Evolutionary conservation across 2,329 filamentous ascomycete species (phyloP).

Genomic region (Hymenoscyphus fructigenus): DNA sequence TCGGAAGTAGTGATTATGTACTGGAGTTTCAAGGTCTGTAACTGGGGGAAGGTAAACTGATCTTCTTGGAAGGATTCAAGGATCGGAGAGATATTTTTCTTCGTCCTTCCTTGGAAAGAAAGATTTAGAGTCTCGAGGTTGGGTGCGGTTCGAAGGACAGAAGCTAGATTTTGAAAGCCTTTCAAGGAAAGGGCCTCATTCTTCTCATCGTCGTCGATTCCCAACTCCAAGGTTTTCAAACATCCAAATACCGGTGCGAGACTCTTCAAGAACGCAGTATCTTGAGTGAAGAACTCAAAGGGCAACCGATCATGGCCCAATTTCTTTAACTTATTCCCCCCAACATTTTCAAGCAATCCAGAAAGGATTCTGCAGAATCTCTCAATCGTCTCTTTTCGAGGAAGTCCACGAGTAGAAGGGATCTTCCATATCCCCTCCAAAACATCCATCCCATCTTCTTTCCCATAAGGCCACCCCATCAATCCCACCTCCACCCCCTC

Average conservation of each 20-base stretch:
- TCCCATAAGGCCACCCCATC: constrained; percentile 25
- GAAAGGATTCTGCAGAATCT: constrained; percentile 27
- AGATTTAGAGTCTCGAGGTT: constrained; percentile 22
- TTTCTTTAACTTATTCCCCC: constrained; percentile 14
- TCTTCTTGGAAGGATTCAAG: constrained; percentile 19
- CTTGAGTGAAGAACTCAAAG: constrained; percentile 34
- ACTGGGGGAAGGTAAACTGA: constrained; percentile 39
- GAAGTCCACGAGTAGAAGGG: constrained; percentile 28
- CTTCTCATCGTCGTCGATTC: constrained; percentile 25
- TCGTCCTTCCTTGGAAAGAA: constrained; percentile 22
- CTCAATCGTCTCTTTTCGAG: constrained; percentile 24
- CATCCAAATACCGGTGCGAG: constrained; percentile 20
- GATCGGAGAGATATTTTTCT: constrained; percentile 23
- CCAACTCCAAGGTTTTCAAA: constrained; percentile 23
- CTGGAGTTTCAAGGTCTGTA: constrained; percentile 45
- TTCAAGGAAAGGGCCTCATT: constrained; percentile 18
- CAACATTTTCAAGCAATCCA: constrained; percentile 15
- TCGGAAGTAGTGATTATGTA: constrained; percentile 46
- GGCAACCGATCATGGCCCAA: constrained; percentile 33
- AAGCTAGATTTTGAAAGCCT: constrained; percentile 23
- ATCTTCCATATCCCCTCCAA: constrained; percentile 30
- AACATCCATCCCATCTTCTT: constrained; percentile 17
- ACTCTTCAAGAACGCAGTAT: constrained; percentile 14
- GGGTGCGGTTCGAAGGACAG: constrained; percentile 20
- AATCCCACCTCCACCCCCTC: constrained; percentile 25